These are phyloP conservation scores for Fraxinus ornus DNA, from an alignment of 305 asterid species.

Conservation along the genomic window DNA sequence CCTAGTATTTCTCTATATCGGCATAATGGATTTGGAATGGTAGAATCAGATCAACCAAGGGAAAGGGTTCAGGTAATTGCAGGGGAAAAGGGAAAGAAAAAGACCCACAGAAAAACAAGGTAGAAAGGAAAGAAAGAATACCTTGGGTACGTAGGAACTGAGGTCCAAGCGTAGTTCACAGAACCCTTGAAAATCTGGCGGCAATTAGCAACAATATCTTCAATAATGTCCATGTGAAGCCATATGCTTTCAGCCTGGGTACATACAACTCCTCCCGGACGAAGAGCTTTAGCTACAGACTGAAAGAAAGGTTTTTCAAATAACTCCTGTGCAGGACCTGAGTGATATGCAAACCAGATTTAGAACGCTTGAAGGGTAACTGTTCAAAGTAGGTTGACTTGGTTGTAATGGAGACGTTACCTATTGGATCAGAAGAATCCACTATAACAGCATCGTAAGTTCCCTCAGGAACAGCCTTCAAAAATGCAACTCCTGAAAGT, in stretches of 20 bases:
- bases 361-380: not conserved
- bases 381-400: not conserved
- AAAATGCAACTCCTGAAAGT: slow-evolving; percentile 81
- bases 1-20: not conserved
- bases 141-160: slow-evolving; percentile 99
- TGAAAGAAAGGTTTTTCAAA: slow-evolving; percentile 93
- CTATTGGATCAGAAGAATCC: slow-evolving; percentile 96
- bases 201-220: slow-evolving; percentile 81
- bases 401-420: slow-evolving; percentile 35
- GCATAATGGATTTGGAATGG: not conserved
- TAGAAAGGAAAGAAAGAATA: slow-evolving; percentile 19
- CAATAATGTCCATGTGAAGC: slow-evolving; percentile 99
- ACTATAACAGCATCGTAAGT: slow-evolving; percentile 92
- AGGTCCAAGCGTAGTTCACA: slow-evolving; percentile 97
- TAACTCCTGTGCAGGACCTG: slow-evolving; percentile 98
- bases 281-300: slow-evolving; percentile 84
- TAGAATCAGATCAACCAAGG: not conserved
- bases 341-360: slow-evolving; percentile 5
- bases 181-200: slow-evolving; percentile 94
- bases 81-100: not conserved
- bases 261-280: slow-evolving; percentile 95
- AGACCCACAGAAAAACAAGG: not conserved
- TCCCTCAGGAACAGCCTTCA: slow-evolving; percentile 84
- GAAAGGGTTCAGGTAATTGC: not conserved
- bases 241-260: slow-evolving; percentile 99